Evolutionary conservation across 257 asterid species (phyloP), one percentile per base, ranked within the genome.

Genomic region (Parsonsia alboflavescens): DNA sequence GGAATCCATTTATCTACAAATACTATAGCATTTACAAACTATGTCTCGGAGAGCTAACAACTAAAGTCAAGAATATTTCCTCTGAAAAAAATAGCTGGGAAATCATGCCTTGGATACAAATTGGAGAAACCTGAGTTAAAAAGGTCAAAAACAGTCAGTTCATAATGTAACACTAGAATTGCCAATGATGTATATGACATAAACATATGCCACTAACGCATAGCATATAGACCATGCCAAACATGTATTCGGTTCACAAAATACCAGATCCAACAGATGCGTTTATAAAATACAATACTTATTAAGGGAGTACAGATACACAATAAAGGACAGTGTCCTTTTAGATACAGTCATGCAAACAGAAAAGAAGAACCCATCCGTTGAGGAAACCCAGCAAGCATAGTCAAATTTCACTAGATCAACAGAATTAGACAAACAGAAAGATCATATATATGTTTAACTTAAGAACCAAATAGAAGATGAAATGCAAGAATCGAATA

Each of bases 1-100:
- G 24, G 80, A 71, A 41, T 75, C 82, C 80, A 80, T 83, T 72
- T 74, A 83, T 75, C 75, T 64, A 76, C 80, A 53, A 46, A 30
- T 30, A 52, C 63, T 62, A 79, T 74, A 36, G 24, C 69, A 81
- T 77, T 78, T 75, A 77, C 82, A 77, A 28, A 39, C 70, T 53
- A 63, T 41, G 39, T 36, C 26, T 61, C 21, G 39, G 19, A 24
- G 54, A 17, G 65, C 70, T 71, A 81, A 70, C 76, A 63, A 73
- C 77, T 75, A 70, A 64, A 57, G 56, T 57, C 70, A 30, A 68
- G 50, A 42, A 68, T 67, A 72, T 19, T 71, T 70, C 75, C 71
- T 74, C 71, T 49, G 72, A 52, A 68, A 82, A 73, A 57, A 57
- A 67, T 49, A 33, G 66, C 74, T 7, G 76, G 72, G 80, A 68